These are phyloP conservation scores for Cornus florida DNA, from an alignment of 148 eudicot species.

Conservation along the genomic window DNA sequence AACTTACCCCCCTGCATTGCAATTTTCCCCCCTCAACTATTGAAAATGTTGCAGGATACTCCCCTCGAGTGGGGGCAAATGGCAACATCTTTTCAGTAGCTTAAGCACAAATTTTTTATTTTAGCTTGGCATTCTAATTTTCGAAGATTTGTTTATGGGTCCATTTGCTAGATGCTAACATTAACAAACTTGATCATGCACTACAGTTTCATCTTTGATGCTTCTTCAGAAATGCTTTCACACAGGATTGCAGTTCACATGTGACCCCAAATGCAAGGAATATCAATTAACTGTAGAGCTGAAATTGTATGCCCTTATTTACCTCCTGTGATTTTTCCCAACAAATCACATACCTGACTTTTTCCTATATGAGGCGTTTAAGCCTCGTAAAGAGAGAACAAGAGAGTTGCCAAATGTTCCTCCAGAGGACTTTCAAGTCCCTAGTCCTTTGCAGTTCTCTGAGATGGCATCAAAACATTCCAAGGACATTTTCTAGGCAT, in stretches of 20 bases:
- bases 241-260: no score
- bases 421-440: constrained; percentile 51
- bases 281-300: constrained; percentile 67
- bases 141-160: not conserved
- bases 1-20: no score
- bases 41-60: no score
- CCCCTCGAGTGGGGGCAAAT: no score
- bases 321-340: constrained; percentile 53
- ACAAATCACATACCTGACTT: constrained; percentile 71
- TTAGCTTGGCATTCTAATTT: not conserved
- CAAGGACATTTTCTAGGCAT: constrained; percentile 57
- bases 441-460: constrained; percentile 73
- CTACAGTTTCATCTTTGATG: no score
- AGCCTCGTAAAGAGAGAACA: constrained; percentile 49
- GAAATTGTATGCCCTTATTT: constrained; percentile 34
- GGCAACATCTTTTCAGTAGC: no score
- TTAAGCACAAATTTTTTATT: no score
- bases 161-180: not conserved
- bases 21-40: no score
- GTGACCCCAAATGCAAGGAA: constrained; percentile 66
- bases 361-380: constrained; percentile 52
- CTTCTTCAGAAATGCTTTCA: not conserved
- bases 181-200: no score
- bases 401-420: constrained; percentile 59
- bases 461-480: constrained; percentile 80